Percentiles rank a stretch among this genome's conserved stretches.
Evolutionary conservation across 768 basidiomycete species (phyloP).

Genomic region (Suillus luteus): DNA sequence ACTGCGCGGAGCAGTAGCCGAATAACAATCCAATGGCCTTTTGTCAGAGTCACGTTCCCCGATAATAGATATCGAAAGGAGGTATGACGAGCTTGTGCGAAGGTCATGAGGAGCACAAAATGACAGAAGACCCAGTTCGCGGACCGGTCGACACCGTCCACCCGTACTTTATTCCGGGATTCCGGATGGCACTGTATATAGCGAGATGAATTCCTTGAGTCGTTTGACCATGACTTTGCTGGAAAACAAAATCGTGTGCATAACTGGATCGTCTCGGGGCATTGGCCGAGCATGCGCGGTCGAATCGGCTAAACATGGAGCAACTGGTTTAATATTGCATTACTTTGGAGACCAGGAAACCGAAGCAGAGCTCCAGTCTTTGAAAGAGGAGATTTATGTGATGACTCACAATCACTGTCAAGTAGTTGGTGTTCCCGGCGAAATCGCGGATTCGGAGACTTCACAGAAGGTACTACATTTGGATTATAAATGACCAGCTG

Average conservation of each 20-base stretch:
- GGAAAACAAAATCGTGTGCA: constrained; percentile 60
- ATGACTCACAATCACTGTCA: constrained; percentile 33
- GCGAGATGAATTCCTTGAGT: background rate
- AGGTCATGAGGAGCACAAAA: constrained; percentile 22
- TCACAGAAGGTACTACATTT: constrained; percentile 49
- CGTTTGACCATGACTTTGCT: constrained; percentile 42
- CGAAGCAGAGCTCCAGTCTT: constrained; percentile 45
- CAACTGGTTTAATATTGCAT: constrained; percentile 63
- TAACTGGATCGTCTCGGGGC: constrained; percentile 74
- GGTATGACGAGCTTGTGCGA: constrained; percentile 13
- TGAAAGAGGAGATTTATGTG: constrained; percentile 48
- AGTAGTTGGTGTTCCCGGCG: constrained; percentile 58
- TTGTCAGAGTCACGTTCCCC: constrained; percentile 17
- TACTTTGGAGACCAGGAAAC: constrained; percentile 64
- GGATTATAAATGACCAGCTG: background rate
- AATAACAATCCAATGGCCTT: constrained; percentile 2
- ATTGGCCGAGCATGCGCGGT: constrained; percentile 73
- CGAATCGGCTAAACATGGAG: constrained; percentile 66
- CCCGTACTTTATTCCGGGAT: background rate
- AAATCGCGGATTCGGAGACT: constrained; percentile 61
- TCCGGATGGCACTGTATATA: constrained; percentile 5
- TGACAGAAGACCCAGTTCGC: constrained; percentile 12
- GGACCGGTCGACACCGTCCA: constrained; percentile 7
- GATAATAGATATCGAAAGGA: constrained; percentile 10
- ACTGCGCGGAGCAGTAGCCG: constrained; percentile 9